Base-by-base conservation (phyloP, 192 early-diverging fungal genomes). In the Umbelopsis sp. region DNA sequence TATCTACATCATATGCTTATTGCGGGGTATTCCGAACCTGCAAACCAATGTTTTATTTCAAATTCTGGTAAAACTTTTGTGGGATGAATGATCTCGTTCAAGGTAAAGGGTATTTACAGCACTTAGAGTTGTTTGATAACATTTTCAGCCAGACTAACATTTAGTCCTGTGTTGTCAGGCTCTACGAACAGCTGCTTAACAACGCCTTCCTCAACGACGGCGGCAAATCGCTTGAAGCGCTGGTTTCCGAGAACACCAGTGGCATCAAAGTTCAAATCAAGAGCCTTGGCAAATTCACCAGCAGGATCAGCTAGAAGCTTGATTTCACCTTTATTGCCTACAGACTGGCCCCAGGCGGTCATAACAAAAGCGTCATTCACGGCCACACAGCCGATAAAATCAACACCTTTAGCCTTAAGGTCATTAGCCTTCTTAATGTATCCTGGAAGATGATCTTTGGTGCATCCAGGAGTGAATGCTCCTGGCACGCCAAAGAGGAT, bases 391-490 rank as follows among this genome's bases (percentile, higher is more conserved):
- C 79, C 52, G 15, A 90, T 73, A 44, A 78, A 58, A 48, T 87
- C 84, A 5, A 89, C 79, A 49, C 87, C 87, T 66, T 86, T 85
- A n/a, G 72, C 61, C 25, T 77, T 82, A 16, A 89, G 72, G 0
- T 78, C 78, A 33, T 82, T 68, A 15, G 73, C 73, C 30, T 82
- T 74, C 20, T 78, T 67, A 4, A 85, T 30, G 65, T 82, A 88
- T 55, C 75, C 83, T 9, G 89, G 89, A 25, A 89, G 53, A 46
- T 90, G 89, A 20, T 77, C 48, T 49, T 79, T 74, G 46, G 81
- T 78, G 72, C 89, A 90, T 33, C 80, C 82, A 21, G 89, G 89
- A n/a, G 87, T 89, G 71, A 90, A 90, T 12, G 86, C 84, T 37
- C 87, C 88, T 48, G 89, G 89, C 6, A 90, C 76, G 52, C 68